Conservation (phyloP, 108 stramenopile species). For the Conticribra weissflogii region DNA sequence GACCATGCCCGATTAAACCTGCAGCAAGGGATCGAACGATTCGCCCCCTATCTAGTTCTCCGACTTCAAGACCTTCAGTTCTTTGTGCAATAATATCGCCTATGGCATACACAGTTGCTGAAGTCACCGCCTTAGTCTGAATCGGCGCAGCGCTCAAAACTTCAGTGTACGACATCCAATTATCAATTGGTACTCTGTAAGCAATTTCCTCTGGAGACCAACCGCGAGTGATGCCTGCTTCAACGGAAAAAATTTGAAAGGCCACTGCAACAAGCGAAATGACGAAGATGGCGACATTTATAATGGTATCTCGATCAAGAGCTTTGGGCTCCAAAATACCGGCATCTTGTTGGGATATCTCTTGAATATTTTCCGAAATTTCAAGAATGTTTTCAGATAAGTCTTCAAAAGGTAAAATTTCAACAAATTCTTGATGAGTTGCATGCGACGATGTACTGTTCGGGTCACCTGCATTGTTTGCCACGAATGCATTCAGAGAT, state of each 20-base stretch:
- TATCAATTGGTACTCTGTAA: conserved; percentile 51
- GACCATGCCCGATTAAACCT: conserved; percentile 87
- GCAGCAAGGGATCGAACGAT: conserved; percentile 63
- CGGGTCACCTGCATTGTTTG: no score
- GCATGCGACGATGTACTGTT: no score
- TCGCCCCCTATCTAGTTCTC: conserved; percentile 64
- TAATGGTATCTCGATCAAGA: conserved; percentile 7
- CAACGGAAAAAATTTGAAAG: conserved; percentile 41
- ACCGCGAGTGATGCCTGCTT: conserved; percentile 45
- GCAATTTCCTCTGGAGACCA: conserved; percentile 51
- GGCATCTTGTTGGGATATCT: neutral
- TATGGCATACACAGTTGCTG: conserved; percentile 66
- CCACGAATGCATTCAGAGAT: no score
- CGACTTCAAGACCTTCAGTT: conserved; percentile 56
- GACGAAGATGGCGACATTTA: conserved; percentile 37
- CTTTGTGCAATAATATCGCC: conserved; percentile 82
- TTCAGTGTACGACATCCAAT: conserved; percentile 50
- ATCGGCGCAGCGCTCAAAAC: conserved; percentile 47
- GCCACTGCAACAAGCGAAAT: conserved; percentile 19
- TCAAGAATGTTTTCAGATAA: neutral
- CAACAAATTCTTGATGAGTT: neutral
- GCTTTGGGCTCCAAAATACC: neutral
- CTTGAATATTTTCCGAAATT: neutral
- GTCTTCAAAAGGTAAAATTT: neutral
- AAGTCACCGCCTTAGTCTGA: conserved; percentile 65